These are phyloP conservation scores for Aspergillus sp. DNA, from an alignment of 2,329 filamentous ascomycete genomes.

Conservation along the genomic window DNA sequence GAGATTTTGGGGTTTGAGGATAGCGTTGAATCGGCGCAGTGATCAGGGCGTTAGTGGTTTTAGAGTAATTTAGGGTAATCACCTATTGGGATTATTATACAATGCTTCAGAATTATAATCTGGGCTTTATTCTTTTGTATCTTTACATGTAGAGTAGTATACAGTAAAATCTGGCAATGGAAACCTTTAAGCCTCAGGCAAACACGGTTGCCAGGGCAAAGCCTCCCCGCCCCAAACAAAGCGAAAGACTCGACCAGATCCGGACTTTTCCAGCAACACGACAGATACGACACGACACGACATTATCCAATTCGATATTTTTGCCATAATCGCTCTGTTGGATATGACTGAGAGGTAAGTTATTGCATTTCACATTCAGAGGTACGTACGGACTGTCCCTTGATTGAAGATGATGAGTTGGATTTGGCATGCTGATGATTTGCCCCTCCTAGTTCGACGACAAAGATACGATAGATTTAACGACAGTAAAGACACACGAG, in stretches of 20 bases:
- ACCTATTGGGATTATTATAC: neutral
- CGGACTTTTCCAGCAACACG: neutral
- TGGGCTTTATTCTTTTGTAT: neutral
- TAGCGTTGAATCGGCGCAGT: neutral
- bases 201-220: neutral
- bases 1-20: constrained; percentile 44
- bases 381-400: too few species aligned
- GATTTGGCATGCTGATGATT: too few species aligned
- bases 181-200: neutral
- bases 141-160: neutral
- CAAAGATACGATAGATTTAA: too few species aligned
- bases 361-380: too few species aligned
- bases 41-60: neutral
- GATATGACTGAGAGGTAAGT: too few species aligned
- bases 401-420: too few species aligned
- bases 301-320: neutral
- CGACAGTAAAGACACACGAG: too few species aligned
- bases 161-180: neutral
- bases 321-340: too few species aligned
- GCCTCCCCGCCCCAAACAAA: constrained; percentile 1
- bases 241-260: neutral
- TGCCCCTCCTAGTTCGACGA: too few species aligned
- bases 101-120: neutral
- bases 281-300: neutral
- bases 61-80: neutral